Percentiles rank a stretch among this genome's conserved stretches.
Evolutionary conservation across 225 moss, liverwort and hornwort genomes (phyloP).

Genomic region (Straminergon stramineum): DNA sequence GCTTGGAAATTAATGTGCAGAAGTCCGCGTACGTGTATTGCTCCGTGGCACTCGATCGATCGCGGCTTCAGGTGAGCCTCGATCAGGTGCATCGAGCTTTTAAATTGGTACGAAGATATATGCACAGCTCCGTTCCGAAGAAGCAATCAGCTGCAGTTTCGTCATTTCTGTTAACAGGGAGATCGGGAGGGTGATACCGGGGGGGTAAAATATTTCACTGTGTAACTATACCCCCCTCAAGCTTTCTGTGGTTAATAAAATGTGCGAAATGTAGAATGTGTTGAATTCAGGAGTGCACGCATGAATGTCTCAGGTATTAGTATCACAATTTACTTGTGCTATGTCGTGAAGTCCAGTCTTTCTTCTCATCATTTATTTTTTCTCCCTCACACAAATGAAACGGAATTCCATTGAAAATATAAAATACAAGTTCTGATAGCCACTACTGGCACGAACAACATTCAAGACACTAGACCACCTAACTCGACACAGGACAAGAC

Average conservation of each 20-base stretch:
- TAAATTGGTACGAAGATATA: too few relatives aligned
- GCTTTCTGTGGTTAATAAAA: too few relatives aligned
- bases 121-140: not conserved
- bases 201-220: too few relatives aligned
- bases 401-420: too few relatives aligned
- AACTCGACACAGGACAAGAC: too few relatives aligned
- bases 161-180: too few relatives aligned
- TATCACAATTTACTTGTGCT: not conserved
- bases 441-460: too few relatives aligned
- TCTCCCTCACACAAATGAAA: too few relatives aligned
- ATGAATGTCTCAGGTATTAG: not conserved
- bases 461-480: too few relatives aligned
- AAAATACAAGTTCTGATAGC: too few relatives aligned
- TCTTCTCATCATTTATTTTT: not conserved
- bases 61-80: not conserved
- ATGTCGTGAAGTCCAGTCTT: not conserved
- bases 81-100: not conserved
- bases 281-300: not conserved
- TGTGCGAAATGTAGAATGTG: not conserved
- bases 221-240: too few relatives aligned
- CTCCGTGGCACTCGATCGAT: not conserved
- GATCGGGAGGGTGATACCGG: too few relatives aligned
- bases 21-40: not conserved
- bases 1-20: not conserved
- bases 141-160: not conserved